Conservation (phyloP, 768 basidiomycete species). For the Leccinum rimulosum region DNA sequence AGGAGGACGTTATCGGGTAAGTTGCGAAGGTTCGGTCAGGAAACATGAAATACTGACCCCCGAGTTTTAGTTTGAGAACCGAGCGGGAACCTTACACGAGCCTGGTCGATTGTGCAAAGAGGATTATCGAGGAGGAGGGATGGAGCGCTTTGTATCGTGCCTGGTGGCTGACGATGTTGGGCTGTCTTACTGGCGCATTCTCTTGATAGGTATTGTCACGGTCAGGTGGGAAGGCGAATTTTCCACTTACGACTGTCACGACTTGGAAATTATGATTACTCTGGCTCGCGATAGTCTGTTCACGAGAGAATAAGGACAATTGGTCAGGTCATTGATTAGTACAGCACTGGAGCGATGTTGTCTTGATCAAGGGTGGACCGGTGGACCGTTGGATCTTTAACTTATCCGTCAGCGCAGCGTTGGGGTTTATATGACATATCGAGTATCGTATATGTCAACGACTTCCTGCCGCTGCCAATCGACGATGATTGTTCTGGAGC, state of each 20-base stretch:
- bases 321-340: neutral
- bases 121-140: conserved; percentile 80
- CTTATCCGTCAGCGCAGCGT: too few relatives aligned
- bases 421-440: neutral
- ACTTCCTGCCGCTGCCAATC: neutral
- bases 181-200: conserved; percentile 52
- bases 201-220: conserved; percentile 20
- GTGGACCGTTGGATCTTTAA: too few relatives aligned
- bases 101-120: conserved; percentile 69
- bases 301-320: neutral
- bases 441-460: too few relatives aligned
- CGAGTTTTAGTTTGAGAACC: conserved; percentile 53
- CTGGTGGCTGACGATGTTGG: conserved; percentile 81
- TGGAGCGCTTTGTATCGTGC: conserved; percentile 70
- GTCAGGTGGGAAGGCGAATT: neutral
- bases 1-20: conserved; percentile 86
- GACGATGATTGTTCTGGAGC: neutral
- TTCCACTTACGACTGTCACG: neutral
- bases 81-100: conserved; percentile 81
- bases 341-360: neutral
- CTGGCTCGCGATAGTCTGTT: neutral
- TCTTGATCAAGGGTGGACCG: neutral
- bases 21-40: conserved; percentile 17
- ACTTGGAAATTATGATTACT: neutral
- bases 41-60: neutral